Evolutionary conservation across 1,139 yeast genomes (phyloP).

Genomic region (Saccharomycopsis crataegensis): DNA sequence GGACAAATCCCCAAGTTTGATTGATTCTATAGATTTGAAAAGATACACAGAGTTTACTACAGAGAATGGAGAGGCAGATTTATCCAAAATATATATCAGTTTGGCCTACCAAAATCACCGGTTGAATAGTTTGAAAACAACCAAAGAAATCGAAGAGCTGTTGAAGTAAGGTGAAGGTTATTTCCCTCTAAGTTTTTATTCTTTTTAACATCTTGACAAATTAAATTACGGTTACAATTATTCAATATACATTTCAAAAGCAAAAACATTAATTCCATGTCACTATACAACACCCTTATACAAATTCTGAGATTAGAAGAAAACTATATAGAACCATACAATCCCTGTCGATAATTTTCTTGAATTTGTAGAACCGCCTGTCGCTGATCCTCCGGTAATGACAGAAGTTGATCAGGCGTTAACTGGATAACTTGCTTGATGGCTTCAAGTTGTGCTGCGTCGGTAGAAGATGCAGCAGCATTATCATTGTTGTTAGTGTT

Average conservation of each 20-base stretch:
- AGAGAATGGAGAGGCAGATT: conserved; percentile 1
- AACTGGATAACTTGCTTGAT: conserved; percentile 52
- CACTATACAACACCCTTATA: background rate
- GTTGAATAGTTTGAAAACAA: background rate
- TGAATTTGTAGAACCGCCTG: conserved; percentile 34
- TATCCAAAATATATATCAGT: conserved; percentile 7
- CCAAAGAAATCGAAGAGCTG: background rate
- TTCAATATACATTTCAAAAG: background rate
- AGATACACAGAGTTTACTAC: conserved; percentile 1
- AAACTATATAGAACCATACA: conserved; percentile 33
- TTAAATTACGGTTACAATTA: background rate
- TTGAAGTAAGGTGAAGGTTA: background rate
- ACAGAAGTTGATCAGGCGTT: conserved; percentile 54
- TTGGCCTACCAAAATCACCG: conserved; percentile 6
- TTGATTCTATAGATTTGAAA: background rate
- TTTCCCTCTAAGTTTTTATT: too few species aligned
- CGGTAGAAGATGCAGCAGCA: conserved; percentile 14
- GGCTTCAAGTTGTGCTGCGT: conserved; percentile 43
- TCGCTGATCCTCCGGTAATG: conserved; percentile 54
- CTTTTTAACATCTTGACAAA: too few species aligned
- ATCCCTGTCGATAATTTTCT: conserved; percentile 38
- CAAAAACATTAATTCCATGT: background rate
- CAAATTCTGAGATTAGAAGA: background rate
- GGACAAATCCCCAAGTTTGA: background rate
- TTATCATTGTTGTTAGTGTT: background rate